phyloP scores from a whole-genome alignment of 2,329 filamentous ascomycete species.

The Hypoxylon sp. region DNA sequence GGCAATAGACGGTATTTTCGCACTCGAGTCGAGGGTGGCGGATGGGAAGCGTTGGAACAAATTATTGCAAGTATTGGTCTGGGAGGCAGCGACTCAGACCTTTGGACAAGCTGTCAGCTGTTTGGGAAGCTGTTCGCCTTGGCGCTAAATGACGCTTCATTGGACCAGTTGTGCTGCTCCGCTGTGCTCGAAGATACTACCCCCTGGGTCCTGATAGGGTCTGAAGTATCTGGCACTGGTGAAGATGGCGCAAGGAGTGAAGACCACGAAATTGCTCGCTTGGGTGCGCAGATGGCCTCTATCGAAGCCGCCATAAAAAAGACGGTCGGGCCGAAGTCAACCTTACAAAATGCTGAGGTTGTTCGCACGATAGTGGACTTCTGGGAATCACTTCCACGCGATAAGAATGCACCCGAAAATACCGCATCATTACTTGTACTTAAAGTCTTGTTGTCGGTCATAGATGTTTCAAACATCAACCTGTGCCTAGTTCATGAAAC shows the following conservation, averaged over 20 bases:
- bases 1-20: constrained; percentile 92
- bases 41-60: constrained; percentile 83
- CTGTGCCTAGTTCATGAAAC: constrained; percentile 79
- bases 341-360: constrained; percentile 74
- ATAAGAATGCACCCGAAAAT: constrained; percentile 60
- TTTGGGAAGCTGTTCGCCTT: constrained; percentile 88
- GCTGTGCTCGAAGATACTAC: constrained; percentile 39
- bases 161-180: constrained; percentile 76
- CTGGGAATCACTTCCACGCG: constrained; percentile 73
- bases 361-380: constrained; percentile 73
- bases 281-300: constrained; percentile 50
- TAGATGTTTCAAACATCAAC: constrained; percentile 76
- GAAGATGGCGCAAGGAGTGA: constrained; percentile 33
- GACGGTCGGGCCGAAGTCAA: constrained; percentile 66
- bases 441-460: constrained; percentile 71
- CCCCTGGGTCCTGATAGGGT: constrained; percentile 32
- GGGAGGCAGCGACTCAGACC: constrained; percentile 75
- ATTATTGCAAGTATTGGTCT: constrained; percentile 77
- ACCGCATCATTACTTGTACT: constrained; percentile 75
- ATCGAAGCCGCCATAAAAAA: constrained; percentile 61
- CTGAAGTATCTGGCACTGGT: constrained; percentile 43
- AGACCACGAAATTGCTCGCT: constrained; percentile 46
- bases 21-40: constrained; percentile 79
- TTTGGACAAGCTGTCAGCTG: constrained; percentile 77
- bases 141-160: constrained; percentile 81